A percentile compares a stretch with the other conserved stretches of the same genome.
These are phyloP conservation scores for Populus deltoides DNA, from an alignment of 345 rosid genomes.

Conservation along the genomic window DNA sequence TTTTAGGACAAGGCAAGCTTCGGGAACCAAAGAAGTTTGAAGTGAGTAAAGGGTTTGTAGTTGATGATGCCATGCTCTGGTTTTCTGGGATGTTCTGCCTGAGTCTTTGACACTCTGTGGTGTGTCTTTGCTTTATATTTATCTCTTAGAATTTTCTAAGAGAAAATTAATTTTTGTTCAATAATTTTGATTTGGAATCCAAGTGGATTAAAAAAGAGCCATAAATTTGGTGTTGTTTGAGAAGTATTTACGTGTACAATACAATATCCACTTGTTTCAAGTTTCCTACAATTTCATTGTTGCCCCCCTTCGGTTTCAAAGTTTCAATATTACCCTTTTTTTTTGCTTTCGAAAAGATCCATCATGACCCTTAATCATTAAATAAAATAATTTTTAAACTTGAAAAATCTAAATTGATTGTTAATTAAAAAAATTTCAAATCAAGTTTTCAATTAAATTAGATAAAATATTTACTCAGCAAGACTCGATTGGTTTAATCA, in stretches of 20 bases:
- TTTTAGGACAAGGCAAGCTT: conserved; percentile 45
- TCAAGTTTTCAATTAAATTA: too few relatives aligned
- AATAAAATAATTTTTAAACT: too few relatives aligned
- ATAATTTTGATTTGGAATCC: conserved; percentile 1
- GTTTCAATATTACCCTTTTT: not conserved
- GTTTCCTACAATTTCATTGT: not conserved
- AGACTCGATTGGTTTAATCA: too few relatives aligned
- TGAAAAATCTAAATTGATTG: too few relatives aligned
- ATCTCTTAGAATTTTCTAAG: not conserved
- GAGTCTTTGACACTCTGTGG: too few relatives aligned
- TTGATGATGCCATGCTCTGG: conserved; percentile 34
- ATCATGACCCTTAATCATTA: too few relatives aligned
- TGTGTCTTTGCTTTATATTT: not conserved
- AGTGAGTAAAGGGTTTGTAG: conserved; percentile 35
- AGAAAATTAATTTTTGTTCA: not conserved
- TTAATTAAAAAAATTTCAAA: too few relatives aligned
- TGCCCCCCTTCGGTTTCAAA: not conserved
- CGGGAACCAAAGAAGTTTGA: conserved; percentile 43
- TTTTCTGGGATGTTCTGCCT: not conserved
- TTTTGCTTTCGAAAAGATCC: not conserved
- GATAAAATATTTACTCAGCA: too few relatives aligned
- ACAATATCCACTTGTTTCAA: conserved; percentile 32
- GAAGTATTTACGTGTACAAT: conserved; percentile 43
- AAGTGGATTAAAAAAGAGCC: conserved; percentile 27
- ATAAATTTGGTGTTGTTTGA: conserved; percentile 27